Evolutionary conservation across 352 stramenopile genomes (phyloP).

Genomic region (Pythium insidiosum): DNA sequence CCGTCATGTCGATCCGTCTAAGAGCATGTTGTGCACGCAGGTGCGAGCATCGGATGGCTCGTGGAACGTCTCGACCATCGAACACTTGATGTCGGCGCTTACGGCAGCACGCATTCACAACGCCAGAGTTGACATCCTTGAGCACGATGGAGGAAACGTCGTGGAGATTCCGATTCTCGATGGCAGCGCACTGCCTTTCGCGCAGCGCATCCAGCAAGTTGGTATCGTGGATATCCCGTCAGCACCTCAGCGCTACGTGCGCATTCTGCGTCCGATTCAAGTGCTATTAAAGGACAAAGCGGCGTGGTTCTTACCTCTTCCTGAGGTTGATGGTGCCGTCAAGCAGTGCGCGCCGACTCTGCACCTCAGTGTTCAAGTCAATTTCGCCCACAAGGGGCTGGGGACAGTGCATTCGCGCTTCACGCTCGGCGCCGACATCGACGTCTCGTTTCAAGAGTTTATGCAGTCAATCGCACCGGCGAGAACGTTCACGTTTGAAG

Average conservation of each 20-base stretch:
- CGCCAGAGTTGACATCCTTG: constrained; percentile 25
- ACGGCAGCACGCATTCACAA: constrained; percentile 35
- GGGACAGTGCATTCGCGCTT: constrained; percentile 34
- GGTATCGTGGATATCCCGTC: constrained; percentile 23
- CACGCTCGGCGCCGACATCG: constrained; percentile 21
- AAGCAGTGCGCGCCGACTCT: constrained; percentile 29
- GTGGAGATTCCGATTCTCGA: constrained; percentile 62
- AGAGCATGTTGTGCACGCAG: constrained; percentile 52
- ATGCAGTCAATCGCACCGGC: constrained; percentile 29
- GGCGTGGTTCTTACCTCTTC: constrained; percentile 53
- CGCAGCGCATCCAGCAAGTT: constrained; percentile 23
- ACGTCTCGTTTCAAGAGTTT: constrained; percentile 22
- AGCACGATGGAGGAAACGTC: neutral
- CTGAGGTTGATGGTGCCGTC: constrained; percentile 5
- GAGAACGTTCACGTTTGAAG: constrained; percentile 68
- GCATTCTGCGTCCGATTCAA: constrained; percentile 42
- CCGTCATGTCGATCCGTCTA: constrained; percentile 21
- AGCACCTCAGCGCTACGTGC: constrained; percentile 18
- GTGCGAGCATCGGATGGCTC: constrained; percentile 14
- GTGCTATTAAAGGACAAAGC: constrained; percentile 55
- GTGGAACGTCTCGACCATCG: constrained; percentile 35
- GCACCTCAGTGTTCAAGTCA: constrained; percentile 53
- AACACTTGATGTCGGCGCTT: constrained; percentile 65
- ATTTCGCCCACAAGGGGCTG: constrained; percentile 56
- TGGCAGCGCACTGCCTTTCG: constrained; percentile 42